Evolutionary conservation across 345 rosid genomes (phyloP), one percentile per base, ranked within the genome.

Genomic region (Linum usitatissimum): DNA sequence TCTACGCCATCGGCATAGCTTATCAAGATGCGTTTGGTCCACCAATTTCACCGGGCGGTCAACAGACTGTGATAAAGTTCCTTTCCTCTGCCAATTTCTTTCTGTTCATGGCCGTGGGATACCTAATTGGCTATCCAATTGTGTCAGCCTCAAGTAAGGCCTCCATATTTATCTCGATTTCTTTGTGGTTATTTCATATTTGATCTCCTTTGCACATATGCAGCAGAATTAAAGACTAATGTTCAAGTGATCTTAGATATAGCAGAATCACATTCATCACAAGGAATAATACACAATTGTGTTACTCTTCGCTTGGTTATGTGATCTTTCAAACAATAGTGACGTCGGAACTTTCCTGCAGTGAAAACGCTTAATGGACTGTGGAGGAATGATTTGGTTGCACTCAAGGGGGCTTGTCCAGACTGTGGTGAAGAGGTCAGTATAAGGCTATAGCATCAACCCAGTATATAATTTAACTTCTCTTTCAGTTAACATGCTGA

Each of bases 391-490:
- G 97, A 93, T 80, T 76, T 93, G 75, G 91, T 80, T 28, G 90
- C 94, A 60, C 81, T 93, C 59, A 90, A 70, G 76, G 97, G 99
- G 63, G 81, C 90, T 69, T 93, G 99, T 69, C 99, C 97, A 3
- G 87, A 90, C 72, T 93, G 99, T 17, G 91, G 96, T 42, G 99
- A 93, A 70, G 99, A 93, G 99, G 99, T 89, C n/a, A 69, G 74
- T 75, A 30, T 58, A 64, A 36, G 28, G 28, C 28, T 23, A 23
- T 23, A 21, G 49, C 61, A 53, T 6, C 49, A 12, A 45, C 5
- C 15, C 51, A 45, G 17, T 4, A 45, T 0, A 15, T 1, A 45
- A 17, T 10, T 23, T 0, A 23, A 23, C 17, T 45, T 45, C 17
- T 13, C 14, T 45, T 45, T 13, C 51, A 45, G 17, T 10, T 12